Base-by-base conservation (phyloP, 2,329 filamentous ascomycete species). In the Chaetomium globosum region DNA sequence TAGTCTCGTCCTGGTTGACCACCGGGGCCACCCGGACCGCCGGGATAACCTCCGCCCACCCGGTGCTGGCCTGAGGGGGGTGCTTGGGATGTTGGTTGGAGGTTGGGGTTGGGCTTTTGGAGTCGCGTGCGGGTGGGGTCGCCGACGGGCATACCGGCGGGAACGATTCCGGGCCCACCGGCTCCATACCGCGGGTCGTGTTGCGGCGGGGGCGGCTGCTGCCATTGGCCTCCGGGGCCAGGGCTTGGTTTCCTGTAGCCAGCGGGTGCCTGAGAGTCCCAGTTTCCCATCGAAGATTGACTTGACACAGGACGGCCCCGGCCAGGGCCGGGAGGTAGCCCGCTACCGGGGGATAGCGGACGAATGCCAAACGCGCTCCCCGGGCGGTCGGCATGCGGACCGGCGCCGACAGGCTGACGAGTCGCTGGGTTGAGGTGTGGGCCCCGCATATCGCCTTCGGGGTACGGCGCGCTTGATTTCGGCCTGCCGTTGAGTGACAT, bases 351-450 rank as follows among this genome's bases (percentile, higher is more conserved):
- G 6, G 71, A 80, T 69, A 73, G 80, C 72, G 77, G 83, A 69
- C 81, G 83, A 71, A 83, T 85, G 46, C 84, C 82, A 71, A 86
- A 86, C 0, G 84, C 80, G 69, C 82, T 81, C 61, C 78, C 76
- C 1, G 83, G 81, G 2, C 81, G 80, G 66, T 84, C 82, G 3
- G 82, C 79, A 31, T 76, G 76, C 0, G 80, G 81, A 3, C 80
- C 81, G 3, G 80, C 79, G 3, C 77, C 79, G 4, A 80, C 80
- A 10, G 81, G 80, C 30, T 83, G 77, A 6, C 83, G 82, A 4
- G 83, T 74, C 48, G 81, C 80, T 2, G 82, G 75, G 67, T 81
- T 81, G 65, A 77, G 80, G 59, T 80, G 78, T 3, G 80, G 75
- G 8, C 67, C 73, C 61, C 57, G 68, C 59, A 79, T 72, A 59